Base-by-base conservation (phyloP, 208 protist species). In the Crithidia expoeki region DNA sequence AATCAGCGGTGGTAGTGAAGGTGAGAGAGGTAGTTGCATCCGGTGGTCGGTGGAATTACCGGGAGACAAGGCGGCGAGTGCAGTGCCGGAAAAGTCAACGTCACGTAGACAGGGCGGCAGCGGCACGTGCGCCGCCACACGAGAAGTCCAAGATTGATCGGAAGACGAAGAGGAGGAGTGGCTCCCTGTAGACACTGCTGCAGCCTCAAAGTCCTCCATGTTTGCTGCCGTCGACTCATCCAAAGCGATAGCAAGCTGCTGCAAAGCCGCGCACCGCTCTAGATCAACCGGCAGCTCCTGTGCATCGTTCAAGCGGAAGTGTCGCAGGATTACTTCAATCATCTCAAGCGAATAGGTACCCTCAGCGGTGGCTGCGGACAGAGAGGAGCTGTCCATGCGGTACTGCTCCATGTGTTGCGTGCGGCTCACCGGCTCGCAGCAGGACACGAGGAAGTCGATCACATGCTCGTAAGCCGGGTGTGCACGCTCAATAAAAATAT, bases 351-450 rank as follows among this genome's bases (percentile, higher is more conserved):
- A 81, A 79, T 96, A 96, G 33, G 85, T 96, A 42, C 89, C 92
- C 67, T 96, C 89, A 4, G 89, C 88, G 33, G 74, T 89, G 25
- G 92, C 89, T 2, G 92, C 89, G 25, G 92, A 93, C 27, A 96
- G 77, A 12, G 92, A 95, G 28, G 81, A 79, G 61, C 80, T 83
- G 66, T 88, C 83, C 19, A 96, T 76, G 57, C 69, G 74, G 76
- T 96, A 96, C 73, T 95, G 80, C 74, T 94, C 85, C 72, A 95
- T 81, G 67, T 85, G 82, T 23, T 80, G 60, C 2, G 92, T 94
- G 46, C 92, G 82, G 59, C 89, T 94, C n/a, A 95, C 89, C 9
- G 92, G 92, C 76, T 96, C 88, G 75, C 86, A 94, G 80, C 89
- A 94, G 4, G 88, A 92, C 32, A 93, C 80, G 33, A 96, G 86